phyloP scores from a whole-genome alignment of 257 asterid species.

The Solanum ossicruentum region DNA sequence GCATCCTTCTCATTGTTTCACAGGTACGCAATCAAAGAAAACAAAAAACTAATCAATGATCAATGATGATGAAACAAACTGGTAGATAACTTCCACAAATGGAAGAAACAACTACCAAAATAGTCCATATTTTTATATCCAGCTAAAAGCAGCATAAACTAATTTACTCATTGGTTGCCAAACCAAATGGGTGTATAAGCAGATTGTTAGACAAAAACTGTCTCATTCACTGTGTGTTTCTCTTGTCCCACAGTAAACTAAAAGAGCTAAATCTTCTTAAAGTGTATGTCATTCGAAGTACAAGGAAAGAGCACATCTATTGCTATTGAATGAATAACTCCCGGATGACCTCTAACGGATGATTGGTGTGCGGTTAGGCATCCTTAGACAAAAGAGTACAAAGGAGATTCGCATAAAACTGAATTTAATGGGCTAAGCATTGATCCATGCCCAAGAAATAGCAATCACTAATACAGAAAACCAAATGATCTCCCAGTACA shows the following conservation, averaged over 20 bases:
- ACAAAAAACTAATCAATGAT: background rate
- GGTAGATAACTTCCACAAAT: background rate
- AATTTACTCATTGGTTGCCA: background rate
- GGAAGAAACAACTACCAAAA: background rate
- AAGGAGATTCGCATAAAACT: background rate
- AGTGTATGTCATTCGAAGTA: background rate
- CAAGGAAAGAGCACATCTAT: background rate
- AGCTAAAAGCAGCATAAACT: background rate
- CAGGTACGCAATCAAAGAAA: background rate
- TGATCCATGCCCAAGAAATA: background rate
- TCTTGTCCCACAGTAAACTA: background rate
- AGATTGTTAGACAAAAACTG: background rate
- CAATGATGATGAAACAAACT: background rate
- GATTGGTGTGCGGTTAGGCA: background rate
- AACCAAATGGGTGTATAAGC: background rate
- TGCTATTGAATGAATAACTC: background rate
- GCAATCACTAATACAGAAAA: background rate
- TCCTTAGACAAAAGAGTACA: background rate
- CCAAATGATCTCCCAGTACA: background rate
- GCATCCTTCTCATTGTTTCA: background rate
- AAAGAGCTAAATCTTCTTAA: background rate
- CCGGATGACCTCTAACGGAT: background rate
- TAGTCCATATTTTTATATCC: background rate
- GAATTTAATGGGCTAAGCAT: background rate
- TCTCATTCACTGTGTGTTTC: background rate